Base-by-base conservation (phyloP, 2,329 filamentous ascomycete species). In the Fusarium hainanense region DNA sequence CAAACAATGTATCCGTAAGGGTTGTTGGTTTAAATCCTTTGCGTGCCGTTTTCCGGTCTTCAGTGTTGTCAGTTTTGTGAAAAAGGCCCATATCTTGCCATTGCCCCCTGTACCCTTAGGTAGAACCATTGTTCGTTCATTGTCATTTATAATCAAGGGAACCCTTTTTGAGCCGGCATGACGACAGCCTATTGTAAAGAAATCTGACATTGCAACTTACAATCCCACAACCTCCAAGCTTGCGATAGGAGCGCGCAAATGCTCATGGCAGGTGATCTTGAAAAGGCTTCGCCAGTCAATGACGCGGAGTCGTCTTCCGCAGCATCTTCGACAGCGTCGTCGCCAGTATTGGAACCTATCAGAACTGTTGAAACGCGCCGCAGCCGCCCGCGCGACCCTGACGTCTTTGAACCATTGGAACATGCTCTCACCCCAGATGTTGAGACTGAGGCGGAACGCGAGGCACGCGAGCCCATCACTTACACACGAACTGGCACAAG, bases 401-500 rank as follows among this genome's bases (percentile, higher is more conserved):
- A 79, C 44, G 66, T 77, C 6, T 74, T 79, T 56, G 76, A 79
- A 25, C 77, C 78, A 12, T 75, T 83, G 18, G 80, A 82, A 64
- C 79, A 77, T 57, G 81, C 79, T 44, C 69, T 81, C 32, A 81
- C 82, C 12, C 69, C 76, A 9, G 74, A 77, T 47, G 71, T 79
- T 28, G 79, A 81, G 66, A 82, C 77, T 3, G 80, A 82, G 30
- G 77, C 76, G 16, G 81, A 83, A 71, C 77, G 78, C 47, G 70
- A 76, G 34, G 80, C 77, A 30, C 79, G 77, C 18, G 83, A 87
- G 68, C 86, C 85, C 28, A 77, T 84, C n/a, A 75, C 80, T 32
- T 80, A 80, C 64, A 79, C 81, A 8, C 77, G 78, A 34, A 83
- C 82, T 4, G 78, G 79, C 28, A 80, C 82, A 52, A 84, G 81